Conservation (phyloP, 2,329 filamentous ascomycete species). For the Myriosclerotinia scirpicola region DNA sequence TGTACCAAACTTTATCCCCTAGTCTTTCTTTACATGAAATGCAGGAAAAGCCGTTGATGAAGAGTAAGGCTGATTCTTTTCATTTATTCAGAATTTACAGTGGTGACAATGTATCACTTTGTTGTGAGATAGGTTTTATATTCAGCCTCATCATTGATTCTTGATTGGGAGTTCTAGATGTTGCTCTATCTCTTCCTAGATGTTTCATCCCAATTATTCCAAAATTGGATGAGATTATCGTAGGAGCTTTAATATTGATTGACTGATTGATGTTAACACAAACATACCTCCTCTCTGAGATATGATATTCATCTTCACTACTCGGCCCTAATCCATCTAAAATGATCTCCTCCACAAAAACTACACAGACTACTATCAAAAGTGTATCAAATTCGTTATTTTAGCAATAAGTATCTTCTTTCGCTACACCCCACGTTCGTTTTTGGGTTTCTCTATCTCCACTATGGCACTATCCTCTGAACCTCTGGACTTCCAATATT, state of each 20-base stretch:
- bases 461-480: slow-evolving; percentile 8
- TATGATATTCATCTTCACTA: neutral
- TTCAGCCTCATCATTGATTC: slow-evolving; percentile 24
- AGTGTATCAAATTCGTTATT: slow-evolving; percentile 12
- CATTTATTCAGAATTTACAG: neutral
- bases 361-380: neutral
- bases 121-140: neutral
- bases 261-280: slow-evolving; percentile 1
- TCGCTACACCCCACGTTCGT: slow-evolving; percentile 6
- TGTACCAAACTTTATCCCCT: slow-evolving; percentile 3
- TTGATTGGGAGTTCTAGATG: slow-evolving; percentile 1
- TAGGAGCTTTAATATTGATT: slow-evolving; percentile 10
- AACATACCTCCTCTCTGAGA: neutral
- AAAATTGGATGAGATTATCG: neutral
- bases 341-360: slow-evolving; percentile 19
- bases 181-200: slow-evolving; percentile 1
- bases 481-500: no score
- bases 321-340: slow-evolving; percentile 13
- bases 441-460: neutral
- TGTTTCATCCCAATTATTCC: neutral
- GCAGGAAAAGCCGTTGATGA: slow-evolving; percentile 15
- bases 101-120: slow-evolving; percentile 10
- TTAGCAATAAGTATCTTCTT: neutral
- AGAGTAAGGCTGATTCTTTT: slow-evolving; percentile 20
- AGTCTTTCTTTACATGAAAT: neutral